These are phyloP conservation scores for Ceraceosorus bombacis DNA, from an alignment of 1,284 basidiomycete species.

Conservation along the genomic window DNA sequence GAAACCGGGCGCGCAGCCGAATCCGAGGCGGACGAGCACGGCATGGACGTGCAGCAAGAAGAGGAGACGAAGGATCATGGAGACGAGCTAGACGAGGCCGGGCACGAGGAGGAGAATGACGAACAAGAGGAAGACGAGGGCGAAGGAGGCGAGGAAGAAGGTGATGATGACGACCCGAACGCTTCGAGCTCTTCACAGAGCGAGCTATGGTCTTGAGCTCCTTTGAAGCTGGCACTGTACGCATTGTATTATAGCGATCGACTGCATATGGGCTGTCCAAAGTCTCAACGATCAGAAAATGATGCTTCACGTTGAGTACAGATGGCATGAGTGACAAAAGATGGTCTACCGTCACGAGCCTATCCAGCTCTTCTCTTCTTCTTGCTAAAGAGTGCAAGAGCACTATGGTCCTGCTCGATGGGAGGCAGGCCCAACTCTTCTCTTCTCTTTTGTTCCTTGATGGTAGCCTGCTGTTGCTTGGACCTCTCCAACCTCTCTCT, in stretches of 20 bases:
- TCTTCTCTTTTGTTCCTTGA: not conserved
- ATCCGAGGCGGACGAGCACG: conserved; percentile 6
- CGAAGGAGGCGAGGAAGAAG: conserved; percentile 1
- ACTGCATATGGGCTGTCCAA: too few relatives aligned
- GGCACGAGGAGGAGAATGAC: conserved; percentile 2
- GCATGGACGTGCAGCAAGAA: conserved; percentile 6
- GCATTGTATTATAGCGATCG: too few relatives aligned
- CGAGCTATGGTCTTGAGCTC: too few relatives aligned
- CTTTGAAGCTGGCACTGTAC: too few relatives aligned
- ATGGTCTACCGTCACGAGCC: too few relatives aligned
- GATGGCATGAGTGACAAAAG: too few relatives aligned
- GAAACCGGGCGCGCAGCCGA: conserved; percentile 18
- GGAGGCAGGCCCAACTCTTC: not conserved
- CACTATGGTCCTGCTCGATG: not conserved
- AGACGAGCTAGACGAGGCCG: too few relatives aligned
- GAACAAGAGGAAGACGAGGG: conserved; percentile 19
- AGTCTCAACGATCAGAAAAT: too few relatives aligned
- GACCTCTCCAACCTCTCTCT: not conserved
- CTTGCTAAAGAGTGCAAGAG: not conserved
- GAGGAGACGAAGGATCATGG: not conserved
- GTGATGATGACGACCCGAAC: not conserved
- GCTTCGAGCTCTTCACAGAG: too few relatives aligned
- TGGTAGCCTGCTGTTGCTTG: not conserved
- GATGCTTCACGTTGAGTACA: too few relatives aligned
- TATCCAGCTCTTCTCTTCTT: not conserved